These are phyloP conservation scores for Colletotrichum spaethianum DNA, from an alignment of 2,329 filamentous ascomycete species.

Conservation along the genomic window DNA sequence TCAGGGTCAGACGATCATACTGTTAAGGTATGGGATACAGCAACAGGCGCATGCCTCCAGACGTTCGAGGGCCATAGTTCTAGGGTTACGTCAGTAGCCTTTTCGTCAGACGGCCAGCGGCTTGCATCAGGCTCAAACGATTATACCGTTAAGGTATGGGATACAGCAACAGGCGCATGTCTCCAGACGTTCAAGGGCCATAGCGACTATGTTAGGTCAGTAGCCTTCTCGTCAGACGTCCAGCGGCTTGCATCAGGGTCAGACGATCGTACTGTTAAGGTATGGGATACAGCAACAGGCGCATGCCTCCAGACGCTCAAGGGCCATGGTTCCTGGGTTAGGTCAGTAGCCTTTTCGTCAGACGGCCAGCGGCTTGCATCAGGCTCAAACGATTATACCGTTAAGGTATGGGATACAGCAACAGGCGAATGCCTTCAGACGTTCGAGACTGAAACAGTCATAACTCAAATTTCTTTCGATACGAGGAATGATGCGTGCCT, in stretches of 20 bases:
- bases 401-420: too few species aligned
- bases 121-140: conserved; percentile 5
- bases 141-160: conserved; percentile 2
- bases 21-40: too few species aligned
- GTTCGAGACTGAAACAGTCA: too few species aligned
- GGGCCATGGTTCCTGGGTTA: background rate
- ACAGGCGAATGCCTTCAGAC: too few species aligned
- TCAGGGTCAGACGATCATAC: too few species aligned
- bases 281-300: background rate
- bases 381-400: background rate
- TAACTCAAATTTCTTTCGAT: too few species aligned
- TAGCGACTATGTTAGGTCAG: background rate
- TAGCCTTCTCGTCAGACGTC: background rate
- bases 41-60: background rate
- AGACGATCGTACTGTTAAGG: background rate
- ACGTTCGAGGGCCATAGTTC: conserved; percentile 37
- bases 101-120: conserved; percentile 34
- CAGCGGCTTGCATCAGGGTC: background rate
- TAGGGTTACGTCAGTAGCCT: conserved; percentile 35
- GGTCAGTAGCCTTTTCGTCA: background rate
- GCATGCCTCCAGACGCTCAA: background rate
- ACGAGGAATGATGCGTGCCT: too few species aligned
- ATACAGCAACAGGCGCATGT: background rate
- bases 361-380: background rate
- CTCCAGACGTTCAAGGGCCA: background rate